These are phyloP conservation scores for Stevia rebaudiana DNA, from an alignment of 140 eudicot genomes.

Conservation along the genomic window DNA sequence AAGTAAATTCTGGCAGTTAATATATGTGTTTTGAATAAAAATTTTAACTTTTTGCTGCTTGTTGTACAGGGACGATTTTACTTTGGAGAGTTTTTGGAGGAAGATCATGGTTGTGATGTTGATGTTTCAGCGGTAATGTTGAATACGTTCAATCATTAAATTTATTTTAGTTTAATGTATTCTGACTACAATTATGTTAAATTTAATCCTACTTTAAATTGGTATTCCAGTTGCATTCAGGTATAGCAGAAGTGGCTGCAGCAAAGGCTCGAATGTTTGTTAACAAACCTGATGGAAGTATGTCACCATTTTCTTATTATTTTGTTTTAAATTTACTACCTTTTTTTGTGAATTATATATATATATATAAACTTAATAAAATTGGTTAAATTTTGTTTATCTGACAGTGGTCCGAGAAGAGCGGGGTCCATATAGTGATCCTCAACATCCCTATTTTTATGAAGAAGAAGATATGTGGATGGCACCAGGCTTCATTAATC, in stretches of 20 bases:
- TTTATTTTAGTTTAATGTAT: not conserved
- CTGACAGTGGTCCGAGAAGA: constrained; percentile 85
- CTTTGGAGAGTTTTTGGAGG: constrained; percentile 74
- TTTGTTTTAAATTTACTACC: not conserved
- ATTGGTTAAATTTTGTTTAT: not conserved
- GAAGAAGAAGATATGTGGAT: constrained; percentile 98
- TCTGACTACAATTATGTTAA: not conserved
- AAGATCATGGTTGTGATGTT: constrained; percentile 69
- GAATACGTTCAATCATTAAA: not conserved
- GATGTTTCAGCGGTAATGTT: constrained; percentile 64
- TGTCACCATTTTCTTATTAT: constrained; percentile 9
- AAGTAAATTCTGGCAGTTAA: not conserved
- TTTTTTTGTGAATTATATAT: constrained; percentile 1
- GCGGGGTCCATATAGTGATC: constrained; percentile 85
- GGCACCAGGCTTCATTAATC: constrained; percentile 98
- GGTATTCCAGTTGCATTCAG: constrained; percentile 72
- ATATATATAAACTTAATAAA: not conserved
- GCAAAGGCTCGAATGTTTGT: constrained; percentile 97
- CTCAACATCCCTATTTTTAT: constrained; percentile 89
- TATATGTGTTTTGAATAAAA: not conserved
- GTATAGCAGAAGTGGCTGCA: constrained; percentile 95
- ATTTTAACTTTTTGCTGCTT: constrained; percentile 7
- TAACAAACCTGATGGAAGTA: constrained; percentile 97
- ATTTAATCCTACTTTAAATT: constrained; percentile 9
- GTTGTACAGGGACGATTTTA: constrained; percentile 79